Conservation (phyloP, 2,329 filamentous ascomycete species). For the Balansia obtecta region DNA sequence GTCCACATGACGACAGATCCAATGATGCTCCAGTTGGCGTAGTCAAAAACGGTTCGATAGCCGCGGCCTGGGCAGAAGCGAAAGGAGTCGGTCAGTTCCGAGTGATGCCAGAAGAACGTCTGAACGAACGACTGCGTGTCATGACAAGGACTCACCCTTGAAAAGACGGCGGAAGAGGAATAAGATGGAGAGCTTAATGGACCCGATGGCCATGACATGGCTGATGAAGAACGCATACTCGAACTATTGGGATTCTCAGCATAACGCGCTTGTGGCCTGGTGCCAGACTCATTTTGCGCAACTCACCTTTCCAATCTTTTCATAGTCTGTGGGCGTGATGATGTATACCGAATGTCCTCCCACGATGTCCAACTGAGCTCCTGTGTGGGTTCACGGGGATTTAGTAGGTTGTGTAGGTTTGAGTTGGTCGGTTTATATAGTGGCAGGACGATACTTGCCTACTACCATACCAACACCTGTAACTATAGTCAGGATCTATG, state of each 20-base stretch:
- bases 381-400: neutral
- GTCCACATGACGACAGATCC: neutral
- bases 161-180: neutral
- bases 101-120: too few relatives aligned
- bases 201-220: neutral
- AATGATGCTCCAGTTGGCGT: neutral
- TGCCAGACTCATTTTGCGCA: too few relatives aligned
- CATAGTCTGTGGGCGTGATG: neutral
- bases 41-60: neutral
- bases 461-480: neutral
- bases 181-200: neutral
- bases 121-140: too few relatives aligned
- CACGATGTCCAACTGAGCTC: neutral
- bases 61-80: neutral
- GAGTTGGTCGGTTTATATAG: too few relatives aligned
- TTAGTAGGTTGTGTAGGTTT: neutral
- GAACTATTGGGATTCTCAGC: neutral
- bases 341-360: neutral
- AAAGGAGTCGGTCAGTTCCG: too few relatives aligned
- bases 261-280: neutral
- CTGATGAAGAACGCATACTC: neutral
- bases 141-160: neutral
- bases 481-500: neutral
- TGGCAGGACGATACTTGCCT: too few relatives aligned
- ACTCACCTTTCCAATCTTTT: neutral